phyloP scores from a whole-genome alignment of 2,329 filamentous ascomycete genomes.

The Samsoniella hepiali region DNA sequence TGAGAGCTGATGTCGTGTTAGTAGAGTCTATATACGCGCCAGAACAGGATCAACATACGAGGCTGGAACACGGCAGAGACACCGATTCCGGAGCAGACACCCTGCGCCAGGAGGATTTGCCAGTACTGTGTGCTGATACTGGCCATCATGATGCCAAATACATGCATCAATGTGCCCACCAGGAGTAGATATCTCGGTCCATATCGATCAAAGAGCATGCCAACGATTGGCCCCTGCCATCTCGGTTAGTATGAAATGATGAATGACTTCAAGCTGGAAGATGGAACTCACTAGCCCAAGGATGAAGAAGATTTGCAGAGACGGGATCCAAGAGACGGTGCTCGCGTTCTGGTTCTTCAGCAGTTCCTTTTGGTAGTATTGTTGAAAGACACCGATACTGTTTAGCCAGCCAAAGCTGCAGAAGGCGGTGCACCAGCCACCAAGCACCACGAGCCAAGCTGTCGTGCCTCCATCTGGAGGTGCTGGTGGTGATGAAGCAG shows the following conservation, averaged over 20 bases:
- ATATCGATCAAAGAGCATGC: slow-evolving; percentile 59
- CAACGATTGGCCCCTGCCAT: slow-evolving; percentile 55
- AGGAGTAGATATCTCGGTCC: slow-evolving; percentile 57
- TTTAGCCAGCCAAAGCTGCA: slow-evolving; percentile 41
- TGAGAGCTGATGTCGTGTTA: slow-evolving; percentile 26
- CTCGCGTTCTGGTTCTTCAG: slow-evolving; percentile 48
- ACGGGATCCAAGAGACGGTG: slow-evolving; percentile 61
- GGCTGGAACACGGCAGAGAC: slow-evolving; percentile 35
- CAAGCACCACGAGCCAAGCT: slow-evolving; percentile 40
- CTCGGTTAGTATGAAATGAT: background rate
- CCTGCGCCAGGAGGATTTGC: slow-evolving; percentile 40
- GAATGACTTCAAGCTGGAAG: background rate
- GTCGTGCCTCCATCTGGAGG: slow-evolving; percentile 29
- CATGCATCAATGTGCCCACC: slow-evolving; percentile 51
- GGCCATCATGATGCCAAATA: slow-evolving; percentile 63
- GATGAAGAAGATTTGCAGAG: slow-evolving; percentile 54
- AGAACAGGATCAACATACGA: slow-evolving; percentile 19
- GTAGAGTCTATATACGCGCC: background rate
- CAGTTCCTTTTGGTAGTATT: slow-evolving; percentile 52
- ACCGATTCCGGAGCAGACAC: slow-evolving; percentile 37
- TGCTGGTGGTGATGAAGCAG: background rate
- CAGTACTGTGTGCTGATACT: slow-evolving; percentile 44
- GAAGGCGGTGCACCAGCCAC: slow-evolving; percentile 40
- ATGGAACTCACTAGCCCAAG: slow-evolving; percentile 41
- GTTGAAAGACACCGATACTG: slow-evolving; percentile 52